Base-by-base conservation (phyloP, 2,329 filamentous ascomycete genomes). In the Teratosphaeriaceae sp. region DNA sequence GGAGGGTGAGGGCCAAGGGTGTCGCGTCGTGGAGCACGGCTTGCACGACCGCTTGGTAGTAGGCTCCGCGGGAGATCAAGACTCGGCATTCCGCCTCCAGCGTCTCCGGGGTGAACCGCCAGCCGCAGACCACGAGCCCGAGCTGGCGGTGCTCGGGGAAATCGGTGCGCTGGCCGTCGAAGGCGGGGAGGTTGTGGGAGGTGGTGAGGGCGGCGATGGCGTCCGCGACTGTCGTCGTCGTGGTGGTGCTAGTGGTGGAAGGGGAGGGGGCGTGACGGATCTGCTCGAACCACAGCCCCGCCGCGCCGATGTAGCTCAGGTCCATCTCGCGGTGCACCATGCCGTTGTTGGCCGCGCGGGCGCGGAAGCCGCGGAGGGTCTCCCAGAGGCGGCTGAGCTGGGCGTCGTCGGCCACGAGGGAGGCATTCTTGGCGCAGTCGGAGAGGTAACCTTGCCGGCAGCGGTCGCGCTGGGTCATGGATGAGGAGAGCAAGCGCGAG, bases 301-400 rank as follows among this genome's bases (percentile, higher is more conserved):
- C 70, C 5, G 89, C 79, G 1, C 87, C 87, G 45, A 90, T 70
- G 55, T 85, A 92, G 55, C 82, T 83, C 16, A 90, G 66, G 54
- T 92, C 85, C 3, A 88, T 67, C 2, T 74, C 75, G 11, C 77
- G 72, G 6, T 79, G 71, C 20, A 83, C 69, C 83, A 92, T 85
- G n/a, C 80, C 82, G 36, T 79, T 76, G 49, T 82, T 74, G 26
- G 74, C 70, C 2, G 82, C 79, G 22, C 80, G 78, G 20, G 75
- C 70, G 52, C 85, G 79, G 50, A 72, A 65, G n/a, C 84, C 79
- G 45, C 76, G 73, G 37, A 89, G 72, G 73, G 85, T 86, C 36
- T 79, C 76, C 87, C 87, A 94, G n/a, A 85, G 68, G 43, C 85
- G 82, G 44, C 80, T 75, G n/a, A 90, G 69, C 78, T 84, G 86